These are phyloP conservation scores for Lycium ferocissimum DNA, from an alignment of 257 asterid genomes.

Conservation along the genomic window DNA sequence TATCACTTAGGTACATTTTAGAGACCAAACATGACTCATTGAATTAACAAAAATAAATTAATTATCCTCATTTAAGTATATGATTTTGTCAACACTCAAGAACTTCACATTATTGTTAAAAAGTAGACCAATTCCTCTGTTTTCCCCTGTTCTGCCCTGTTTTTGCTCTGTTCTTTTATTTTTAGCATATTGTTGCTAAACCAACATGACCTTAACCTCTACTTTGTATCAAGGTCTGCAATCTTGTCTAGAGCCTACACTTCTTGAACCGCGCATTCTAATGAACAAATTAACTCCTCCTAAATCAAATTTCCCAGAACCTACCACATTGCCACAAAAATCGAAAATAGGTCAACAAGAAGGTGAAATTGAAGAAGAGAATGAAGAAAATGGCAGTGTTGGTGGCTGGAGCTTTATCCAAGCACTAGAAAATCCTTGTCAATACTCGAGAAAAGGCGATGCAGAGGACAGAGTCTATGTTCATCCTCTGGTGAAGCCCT, in stretches of 20 bases:
- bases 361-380: background rate
- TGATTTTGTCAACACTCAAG: background rate
- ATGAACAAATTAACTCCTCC: background rate
- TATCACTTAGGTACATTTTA: background rate
- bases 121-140: slow-evolving; percentile 11
- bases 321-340: background rate
- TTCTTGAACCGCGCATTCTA: background rate
- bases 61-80: background rate
- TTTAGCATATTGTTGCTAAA: background rate
- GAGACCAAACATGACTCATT: background rate
- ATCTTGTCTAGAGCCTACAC: slow-evolving; percentile 9
- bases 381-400: background rate
- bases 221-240: slow-evolving; percentile 12
- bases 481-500: slow-evolving; percentile 57
- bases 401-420: slow-evolving; percentile 48
- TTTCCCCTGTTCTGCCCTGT: background rate
- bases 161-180: background rate
- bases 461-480: slow-evolving; percentile 43
- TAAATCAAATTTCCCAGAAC: background rate
- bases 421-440: slow-evolving; percentile 28
- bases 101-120: background rate
- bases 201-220: slow-evolving; percentile 19
- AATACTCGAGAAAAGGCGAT: slow-evolving; percentile 9
- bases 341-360: background rate
- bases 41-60: background rate